Conservation (phyloP, 2,329 filamentous ascomycete species). For the Dactylellina leptospora region DNA sequence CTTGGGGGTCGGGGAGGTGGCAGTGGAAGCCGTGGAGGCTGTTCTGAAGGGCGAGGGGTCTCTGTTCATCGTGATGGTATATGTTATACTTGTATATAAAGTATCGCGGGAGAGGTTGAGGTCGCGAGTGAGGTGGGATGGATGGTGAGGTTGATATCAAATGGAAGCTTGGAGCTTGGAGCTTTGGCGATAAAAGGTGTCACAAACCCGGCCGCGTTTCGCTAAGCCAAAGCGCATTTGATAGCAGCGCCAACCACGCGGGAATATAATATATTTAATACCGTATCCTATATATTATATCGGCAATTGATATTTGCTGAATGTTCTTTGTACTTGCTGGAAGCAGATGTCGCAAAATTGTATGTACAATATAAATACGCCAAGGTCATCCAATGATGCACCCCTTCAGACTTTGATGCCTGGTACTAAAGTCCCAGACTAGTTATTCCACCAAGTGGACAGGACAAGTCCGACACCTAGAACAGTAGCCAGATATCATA, state of each 20-base stretch:
- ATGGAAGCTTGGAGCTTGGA: slow-evolving; percentile 6
- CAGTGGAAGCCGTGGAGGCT: slow-evolving; percentile 58
- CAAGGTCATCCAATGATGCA: too few species aligned
- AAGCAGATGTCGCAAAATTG: neutral
- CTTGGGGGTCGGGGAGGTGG: slow-evolving; percentile 61
- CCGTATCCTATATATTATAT: neutral
- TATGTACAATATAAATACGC: slow-evolving; percentile 13
- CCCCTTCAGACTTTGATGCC: too few species aligned
- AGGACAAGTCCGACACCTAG: too few species aligned
- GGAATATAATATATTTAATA: too few species aligned
- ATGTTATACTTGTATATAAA: neutral
- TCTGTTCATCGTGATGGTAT: slow-evolving; percentile 26
- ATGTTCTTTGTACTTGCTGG: slow-evolving; percentile 1
- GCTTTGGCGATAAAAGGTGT: slow-evolving; percentile 11
- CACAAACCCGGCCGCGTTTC: neutral
- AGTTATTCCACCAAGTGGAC: too few species aligned
- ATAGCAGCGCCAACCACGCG: neutral
- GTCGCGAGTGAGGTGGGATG: neutral
- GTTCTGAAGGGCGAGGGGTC: slow-evolving; percentile 40
- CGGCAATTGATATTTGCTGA: neutral
- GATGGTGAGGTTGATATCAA: neutral
- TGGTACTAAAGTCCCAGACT: too few species aligned
- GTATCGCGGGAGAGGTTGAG: neutral
- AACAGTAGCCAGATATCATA: too few species aligned
- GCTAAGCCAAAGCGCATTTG: slow-evolving; percentile 7